These are phyloP conservation scores for Kodamaea fungicola DNA, from an alignment of 1,139 yeast species.

Conservation along the genomic window DNA sequence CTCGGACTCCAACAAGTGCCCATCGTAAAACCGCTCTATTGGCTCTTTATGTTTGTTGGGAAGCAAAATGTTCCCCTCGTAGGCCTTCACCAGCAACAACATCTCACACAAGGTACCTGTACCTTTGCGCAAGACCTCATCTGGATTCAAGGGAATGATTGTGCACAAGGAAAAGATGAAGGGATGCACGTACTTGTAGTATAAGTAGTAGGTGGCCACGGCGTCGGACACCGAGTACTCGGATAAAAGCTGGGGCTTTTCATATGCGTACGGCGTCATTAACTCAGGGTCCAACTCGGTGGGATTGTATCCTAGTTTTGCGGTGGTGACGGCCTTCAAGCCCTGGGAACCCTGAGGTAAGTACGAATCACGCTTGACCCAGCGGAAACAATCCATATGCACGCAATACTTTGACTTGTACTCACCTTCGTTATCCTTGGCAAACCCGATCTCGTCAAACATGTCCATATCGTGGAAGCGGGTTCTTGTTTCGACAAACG, in stretches of 20 bases:
- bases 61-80: constrained; percentile 65
- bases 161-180: constrained; percentile 94
- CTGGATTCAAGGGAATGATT: constrained; percentile 93
- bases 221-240: constrained; percentile 99
- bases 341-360: constrained; percentile 99
- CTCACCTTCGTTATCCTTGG: constrained; percentile 84
- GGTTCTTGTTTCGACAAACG: constrained; percentile 89
- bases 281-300: constrained; percentile 95
- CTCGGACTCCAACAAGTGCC: constrained; percentile 90
- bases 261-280: constrained; percentile 97
- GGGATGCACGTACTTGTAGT: constrained; percentile 96
- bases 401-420: constrained; percentile 90
- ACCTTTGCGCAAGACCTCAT: constrained; percentile 93
- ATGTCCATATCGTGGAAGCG: constrained; percentile 78
- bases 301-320: constrained; percentile 93
- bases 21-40: constrained; percentile 86
- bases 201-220: constrained; percentile 93
- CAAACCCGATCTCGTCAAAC: constrained; percentile 94
- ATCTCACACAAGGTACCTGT: constrained; percentile 98
- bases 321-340: constrained; percentile 95
- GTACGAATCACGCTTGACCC: constrained; percentile 99
- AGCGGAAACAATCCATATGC: constrained; percentile 96
- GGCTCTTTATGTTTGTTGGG: constrained; percentile 96
- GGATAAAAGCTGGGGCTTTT: constrained; percentile 85
- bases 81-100: constrained; percentile 96